Evolutionary conservation across 768 basidiomycete species (phyloP).

Genomic region (Pulveroboletus frians): DNA sequence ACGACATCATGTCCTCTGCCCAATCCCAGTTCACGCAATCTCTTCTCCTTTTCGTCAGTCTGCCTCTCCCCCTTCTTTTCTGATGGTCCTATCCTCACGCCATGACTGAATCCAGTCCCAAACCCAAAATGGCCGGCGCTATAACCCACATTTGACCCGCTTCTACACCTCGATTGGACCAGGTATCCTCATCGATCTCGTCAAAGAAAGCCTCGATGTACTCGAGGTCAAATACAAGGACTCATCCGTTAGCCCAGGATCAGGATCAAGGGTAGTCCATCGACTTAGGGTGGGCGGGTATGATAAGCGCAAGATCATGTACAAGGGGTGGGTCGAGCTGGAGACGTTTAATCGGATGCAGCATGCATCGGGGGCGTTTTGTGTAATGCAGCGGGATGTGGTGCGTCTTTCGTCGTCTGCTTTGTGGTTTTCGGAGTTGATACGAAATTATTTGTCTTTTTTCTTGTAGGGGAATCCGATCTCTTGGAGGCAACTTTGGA

Average conservation of each 20-base stretch:
- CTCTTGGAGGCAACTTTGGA: constrained; percentile 77
- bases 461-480: constrained; percentile 62
- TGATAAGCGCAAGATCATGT: constrained; percentile 57
- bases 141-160: constrained; percentile 72
- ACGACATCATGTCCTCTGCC: constrained; percentile 55
- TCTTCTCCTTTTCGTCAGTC: constrained; percentile 72
- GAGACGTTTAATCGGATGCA: constrained; percentile 53
- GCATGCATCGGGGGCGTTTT: constrained; percentile 54
- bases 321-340: constrained; percentile 72
- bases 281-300: constrained; percentile 61
- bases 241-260: constrained; percentile 22
- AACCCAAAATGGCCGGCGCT: constrained; percentile 69
- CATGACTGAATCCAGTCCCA: constrained; percentile 55
- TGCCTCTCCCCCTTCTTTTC: neutral
- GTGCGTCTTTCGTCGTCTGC: constrained; percentile 34
- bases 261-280: constrained; percentile 17
- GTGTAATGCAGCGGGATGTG: constrained; percentile 64
- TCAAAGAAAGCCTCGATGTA: constrained; percentile 49
- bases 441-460: neutral
- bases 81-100: neutral
- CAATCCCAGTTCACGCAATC: constrained; percentile 75
- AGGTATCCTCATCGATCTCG: constrained; percentile 43
- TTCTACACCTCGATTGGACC: constrained; percentile 69
- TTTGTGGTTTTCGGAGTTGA: neutral
- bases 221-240: constrained; percentile 49